Conservation (phyloP, 2,329 filamentous ascomycete genomes). For the Colletotrichum sp. region DNA sequence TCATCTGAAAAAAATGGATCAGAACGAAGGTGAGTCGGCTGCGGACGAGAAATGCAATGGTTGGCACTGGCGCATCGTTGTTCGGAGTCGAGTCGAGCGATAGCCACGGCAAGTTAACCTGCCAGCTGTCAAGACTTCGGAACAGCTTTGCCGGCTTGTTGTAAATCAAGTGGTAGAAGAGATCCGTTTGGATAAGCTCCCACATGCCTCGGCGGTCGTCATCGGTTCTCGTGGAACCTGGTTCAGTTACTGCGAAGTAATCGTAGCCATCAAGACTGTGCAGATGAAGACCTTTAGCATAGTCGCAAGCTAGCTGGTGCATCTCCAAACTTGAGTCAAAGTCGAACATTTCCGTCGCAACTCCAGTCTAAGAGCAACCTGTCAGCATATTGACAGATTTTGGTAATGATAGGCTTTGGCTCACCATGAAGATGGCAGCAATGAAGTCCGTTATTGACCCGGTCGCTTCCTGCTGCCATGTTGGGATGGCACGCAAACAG, state of each 20-base stretch:
- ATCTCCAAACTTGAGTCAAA: constrained; percentile 34
- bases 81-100: constrained; percentile 26
- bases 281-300: constrained; percentile 32
- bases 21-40: constrained; percentile 33
- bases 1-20: constrained; percentile 30
- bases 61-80: constrained; percentile 21
- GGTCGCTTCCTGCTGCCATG: constrained; percentile 33
- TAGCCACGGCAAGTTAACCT: constrained; percentile 36
- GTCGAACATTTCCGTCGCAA: constrained; percentile 34
- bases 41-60: constrained; percentile 31
- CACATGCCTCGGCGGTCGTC: constrained; percentile 33
- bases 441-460: constrained; percentile 33
- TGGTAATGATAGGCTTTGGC: not conserved
- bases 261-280: constrained; percentile 33
- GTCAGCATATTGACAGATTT: not conserved
- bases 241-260: not conserved
- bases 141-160: constrained; percentile 33
- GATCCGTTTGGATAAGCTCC: constrained; percentile 36
- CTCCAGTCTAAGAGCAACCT: constrained; percentile 21
- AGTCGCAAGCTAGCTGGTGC: constrained; percentile 33
- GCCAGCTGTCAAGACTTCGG: constrained; percentile 28
- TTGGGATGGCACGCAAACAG: constrained; percentile 31
- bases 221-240: not conserved
- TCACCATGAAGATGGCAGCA: constrained; percentile 32
- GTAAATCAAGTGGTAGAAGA: constrained; percentile 34